Evolutionary conservation across 805 yeast genomes (phyloP), one percentile per base, ranked within the genome.

Genomic region (Candida ulmi): DNA sequence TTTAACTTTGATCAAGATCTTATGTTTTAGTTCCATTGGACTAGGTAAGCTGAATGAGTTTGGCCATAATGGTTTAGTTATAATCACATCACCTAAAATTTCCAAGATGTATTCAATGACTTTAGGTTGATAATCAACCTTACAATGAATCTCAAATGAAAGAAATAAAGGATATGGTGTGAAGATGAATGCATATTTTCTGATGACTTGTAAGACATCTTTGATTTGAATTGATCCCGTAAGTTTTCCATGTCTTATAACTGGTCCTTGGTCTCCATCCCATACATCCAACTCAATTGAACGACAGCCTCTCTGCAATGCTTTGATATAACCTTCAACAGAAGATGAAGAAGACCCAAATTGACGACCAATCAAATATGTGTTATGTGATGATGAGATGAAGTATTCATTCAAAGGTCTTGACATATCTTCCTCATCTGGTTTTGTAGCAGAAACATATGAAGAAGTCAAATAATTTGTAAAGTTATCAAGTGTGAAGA

Each of bases 201-300:
- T 72, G 11, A 95, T 77, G 0, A 88, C 76, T 29, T 73, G 75
- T 3, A 88, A 60, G 3, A 88, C 97, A 47, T 80, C 80, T 11
- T 66, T 58, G 24, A 91, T 72, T 2, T 78, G 74, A 11, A 91
- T 76, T 1, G 91, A 76, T 0, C 81, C 70, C 0, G 98, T 87
- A 45, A 93, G 76, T 0, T 95, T 78, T 0, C 99, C 99, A 60
- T 93, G 99, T 23, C 84, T 83, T 0, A 93, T 96, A 0, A 86
- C 75, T 0, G 99, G 99, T 0, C 83, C 90, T 11, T 63, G 60
- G 26, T 74, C 79, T 17, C 82, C 85, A 63, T 91, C 96, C 99
- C 99, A 93, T 17, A 93, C 70, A 60, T 93, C 99, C 30, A 93
- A 78, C 55, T 93, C 99, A n/a, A 93, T 70, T 46, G 96, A 90